These are phyloP conservation scores for Ilyonectria robusta DNA, from an alignment of 2,329 filamentous ascomycete genomes.

Conservation along the genomic window DNA sequence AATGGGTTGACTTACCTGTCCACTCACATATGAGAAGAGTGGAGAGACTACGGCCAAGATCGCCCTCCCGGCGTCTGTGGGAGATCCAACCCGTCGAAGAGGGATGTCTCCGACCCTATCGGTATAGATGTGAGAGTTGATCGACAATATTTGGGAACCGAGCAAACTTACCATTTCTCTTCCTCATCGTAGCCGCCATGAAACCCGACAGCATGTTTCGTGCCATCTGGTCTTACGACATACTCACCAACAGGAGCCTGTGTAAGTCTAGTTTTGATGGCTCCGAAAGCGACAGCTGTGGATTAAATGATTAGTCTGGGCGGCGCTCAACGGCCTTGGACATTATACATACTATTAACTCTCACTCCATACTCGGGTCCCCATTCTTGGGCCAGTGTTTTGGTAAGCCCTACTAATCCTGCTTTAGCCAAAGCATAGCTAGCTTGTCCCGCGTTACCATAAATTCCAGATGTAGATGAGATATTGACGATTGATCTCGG, in stretches of 20 bases:
- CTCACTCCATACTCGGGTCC: conserved; percentile 62
- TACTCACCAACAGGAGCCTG: conserved; percentile 29
- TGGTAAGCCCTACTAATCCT: conserved; percentile 85
- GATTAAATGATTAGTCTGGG: not conserved
- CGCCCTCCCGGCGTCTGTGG: conserved; percentile 23
- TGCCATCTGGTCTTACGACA: conserved; percentile 26
- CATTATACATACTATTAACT: conserved; percentile 16
- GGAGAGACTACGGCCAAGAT: conserved; percentile 28
- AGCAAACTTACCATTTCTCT: conserved; percentile 24
- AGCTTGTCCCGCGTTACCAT: conserved; percentile 90
- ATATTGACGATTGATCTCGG: conserved; percentile 87
- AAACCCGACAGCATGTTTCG: conserved; percentile 30
- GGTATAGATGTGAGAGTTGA: not conserved
- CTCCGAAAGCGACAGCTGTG: conserved; percentile 27
- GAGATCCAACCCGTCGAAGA: conserved; percentile 25
- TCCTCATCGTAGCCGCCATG: conserved; percentile 32
- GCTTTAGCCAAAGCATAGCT: conserved; percentile 92
- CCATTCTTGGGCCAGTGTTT: conserved; percentile 94
- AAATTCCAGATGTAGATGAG: conserved; percentile 82
- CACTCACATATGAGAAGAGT: conserved; percentile 31
- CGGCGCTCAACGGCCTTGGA: not conserved
- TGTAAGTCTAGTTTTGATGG: conserved; percentile 31
- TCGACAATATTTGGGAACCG: not conserved
- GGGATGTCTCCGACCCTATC: conserved; percentile 29
- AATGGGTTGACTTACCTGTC: conserved; percentile 22